Evolutionary conservation across 495 filamentous ascomycete genomes (phyloP).

Genomic region (Darksidea phi): DNA sequence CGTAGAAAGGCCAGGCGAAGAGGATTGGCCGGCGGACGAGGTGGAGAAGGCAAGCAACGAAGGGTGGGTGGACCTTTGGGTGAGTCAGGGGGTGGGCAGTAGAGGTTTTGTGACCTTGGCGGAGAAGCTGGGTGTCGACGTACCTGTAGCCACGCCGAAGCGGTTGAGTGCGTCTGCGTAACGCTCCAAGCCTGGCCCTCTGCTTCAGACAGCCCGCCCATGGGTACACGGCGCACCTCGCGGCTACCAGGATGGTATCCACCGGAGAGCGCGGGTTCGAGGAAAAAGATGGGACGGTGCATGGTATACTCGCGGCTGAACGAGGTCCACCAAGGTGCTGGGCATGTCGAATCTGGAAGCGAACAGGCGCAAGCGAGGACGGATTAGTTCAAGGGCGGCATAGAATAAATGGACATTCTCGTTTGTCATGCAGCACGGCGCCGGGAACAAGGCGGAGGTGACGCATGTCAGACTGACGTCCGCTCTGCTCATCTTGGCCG

Average conservation of each 20-base stretch:
- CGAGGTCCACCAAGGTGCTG: no score
- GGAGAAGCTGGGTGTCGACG: conserved; percentile 46
- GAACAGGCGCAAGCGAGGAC: no score
- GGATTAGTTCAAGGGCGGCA: no score
- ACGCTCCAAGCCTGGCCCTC: neutral
- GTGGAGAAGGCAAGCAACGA: conserved; percentile 54
- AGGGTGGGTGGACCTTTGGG: conserved; percentile 66
- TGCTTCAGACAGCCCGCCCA: neutral
- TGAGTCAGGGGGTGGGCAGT: conserved; percentile 44
- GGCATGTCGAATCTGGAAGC: no score
- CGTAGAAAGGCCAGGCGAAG: conserved; percentile 67
- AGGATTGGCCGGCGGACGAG: conserved; percentile 55
- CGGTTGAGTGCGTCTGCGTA: neutral
- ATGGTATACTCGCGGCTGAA: no score
- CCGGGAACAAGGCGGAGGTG: no score
- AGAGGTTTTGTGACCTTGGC: conserved; percentile 58
- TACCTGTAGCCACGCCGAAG: neutral
- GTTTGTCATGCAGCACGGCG: no score
- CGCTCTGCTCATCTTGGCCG: neutral
- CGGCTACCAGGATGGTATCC: neutral
- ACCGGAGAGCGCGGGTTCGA: neutral
- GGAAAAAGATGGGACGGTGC: no score
- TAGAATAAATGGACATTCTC: no score
- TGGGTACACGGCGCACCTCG: neutral
- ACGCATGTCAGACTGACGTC: no score